A percentile compares a stretch with the other conserved stretches of the same genome.
Conservation (phyloP, 75 land plant species). For the Picea glauca region DNA sequence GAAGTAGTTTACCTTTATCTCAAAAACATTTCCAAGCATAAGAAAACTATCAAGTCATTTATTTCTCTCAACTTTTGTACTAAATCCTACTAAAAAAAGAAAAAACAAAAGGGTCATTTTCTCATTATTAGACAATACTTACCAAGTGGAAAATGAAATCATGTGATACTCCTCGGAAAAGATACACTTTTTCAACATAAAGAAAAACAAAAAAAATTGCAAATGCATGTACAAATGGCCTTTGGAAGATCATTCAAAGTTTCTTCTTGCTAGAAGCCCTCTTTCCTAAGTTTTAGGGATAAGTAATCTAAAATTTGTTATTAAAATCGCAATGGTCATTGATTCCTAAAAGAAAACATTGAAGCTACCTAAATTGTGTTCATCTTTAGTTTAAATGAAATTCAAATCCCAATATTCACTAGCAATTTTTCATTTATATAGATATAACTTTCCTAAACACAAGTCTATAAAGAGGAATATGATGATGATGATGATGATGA, state of each 20-base stretch:
- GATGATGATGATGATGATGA: too few relatives aligned
- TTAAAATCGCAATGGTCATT: slow-evolving; percentile 34
- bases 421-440: neutral
- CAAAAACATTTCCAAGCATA: slow-evolving; percentile 33
- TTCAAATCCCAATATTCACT: neutral
- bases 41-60: too few relatives aligned
- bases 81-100: too few relatives aligned
- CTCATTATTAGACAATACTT: too few relatives aligned
- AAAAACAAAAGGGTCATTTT: too few relatives aligned
- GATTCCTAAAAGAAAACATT: too few relatives aligned
- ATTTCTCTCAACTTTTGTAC: too few relatives aligned
- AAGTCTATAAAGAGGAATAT: too few relatives aligned
- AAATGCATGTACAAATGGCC: slow-evolving; percentile 53
- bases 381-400: slow-evolving; percentile 34
- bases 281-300: slow-evolving; percentile 49
- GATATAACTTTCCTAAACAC: neutral
- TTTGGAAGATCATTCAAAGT: slow-evolving; percentile 50
- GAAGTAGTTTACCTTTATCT: slow-evolving; percentile 65
- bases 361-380: slow-evolving; percentile 53
- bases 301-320: slow-evolving; percentile 61
- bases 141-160: slow-evolving; percentile 52
- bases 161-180: slow-evolving; percentile 33
- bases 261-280: slow-evolving; percentile 48
- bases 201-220: too few relatives aligned
- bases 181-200: too few relatives aligned